Conservation (phyloP, 2,329 filamentous ascomycete species). For the Aspergillus alliaceus region DNA sequence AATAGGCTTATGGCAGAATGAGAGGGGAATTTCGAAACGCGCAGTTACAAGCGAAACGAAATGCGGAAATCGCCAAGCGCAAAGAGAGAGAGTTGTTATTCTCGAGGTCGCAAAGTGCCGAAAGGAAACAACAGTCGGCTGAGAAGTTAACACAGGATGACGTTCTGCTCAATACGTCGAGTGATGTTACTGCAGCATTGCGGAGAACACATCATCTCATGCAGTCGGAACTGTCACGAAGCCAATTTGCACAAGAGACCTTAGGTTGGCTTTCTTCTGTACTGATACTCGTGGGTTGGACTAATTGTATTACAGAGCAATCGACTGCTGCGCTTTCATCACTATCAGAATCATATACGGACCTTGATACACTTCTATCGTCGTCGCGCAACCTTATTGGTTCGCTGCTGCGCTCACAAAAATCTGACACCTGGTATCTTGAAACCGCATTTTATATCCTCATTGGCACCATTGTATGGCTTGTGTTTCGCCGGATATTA, state of each 20-base stretch:
- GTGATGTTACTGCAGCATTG: conserved; percentile 80
- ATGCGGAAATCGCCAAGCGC: conserved; percentile 69
- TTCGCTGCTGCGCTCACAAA: conserved; percentile 80
- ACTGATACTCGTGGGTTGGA: not conserved
- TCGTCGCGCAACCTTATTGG: conserved; percentile 74
- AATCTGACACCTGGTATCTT: conserved; percentile 97
- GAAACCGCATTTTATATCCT: conserved; percentile 86
- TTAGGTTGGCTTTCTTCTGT: conserved; percentile 47
- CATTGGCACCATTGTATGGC: conserved; percentile 74
- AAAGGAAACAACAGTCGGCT: conserved; percentile 30
- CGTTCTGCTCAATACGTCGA: conserved; percentile 70
- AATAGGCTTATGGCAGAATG: conserved; percentile 40
- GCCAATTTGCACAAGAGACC: conserved; percentile 86
- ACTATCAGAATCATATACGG: conserved; percentile 77
- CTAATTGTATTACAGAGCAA: conserved; percentile 52
- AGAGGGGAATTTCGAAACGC: conserved; percentile 75
- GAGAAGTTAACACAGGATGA: conserved; percentile 68
- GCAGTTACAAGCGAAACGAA: conserved; percentile 74
- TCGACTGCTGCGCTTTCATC: conserved; percentile 79
- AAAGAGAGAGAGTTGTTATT: conserved; percentile 77
- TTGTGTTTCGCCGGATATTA: conserved; percentile 78
- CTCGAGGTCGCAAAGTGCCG: conserved; percentile 46
- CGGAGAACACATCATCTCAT: conserved; percentile 85
- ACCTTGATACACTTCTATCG: conserved; percentile 73
- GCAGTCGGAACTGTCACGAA: conserved; percentile 78